These are phyloP conservation scores for Arthrobotrys sphaeroides DNA, from an alignment of 2,329 filamentous ascomycete genomes.

Conservation along the genomic window DNA sequence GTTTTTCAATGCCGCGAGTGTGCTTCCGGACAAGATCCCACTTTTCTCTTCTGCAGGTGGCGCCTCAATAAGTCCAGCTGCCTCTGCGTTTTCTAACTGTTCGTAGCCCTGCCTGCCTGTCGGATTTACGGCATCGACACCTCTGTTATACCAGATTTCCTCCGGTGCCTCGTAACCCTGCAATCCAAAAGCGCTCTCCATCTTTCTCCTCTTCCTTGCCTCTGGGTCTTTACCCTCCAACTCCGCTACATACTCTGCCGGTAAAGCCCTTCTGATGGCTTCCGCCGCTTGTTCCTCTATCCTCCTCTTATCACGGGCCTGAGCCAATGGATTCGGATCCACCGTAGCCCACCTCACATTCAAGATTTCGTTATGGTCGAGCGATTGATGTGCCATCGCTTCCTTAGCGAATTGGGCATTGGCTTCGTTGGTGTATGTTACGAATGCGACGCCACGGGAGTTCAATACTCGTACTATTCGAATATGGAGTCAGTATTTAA, in stretches of 20 bases:
- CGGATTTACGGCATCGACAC: slow-evolving; percentile 73
- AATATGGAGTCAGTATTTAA: slow-evolving; percentile 55
- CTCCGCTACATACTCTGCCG: slow-evolving; percentile 89
- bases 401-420: slow-evolving; percentile 92
- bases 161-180: slow-evolving; percentile 94
- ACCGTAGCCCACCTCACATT: slow-evolving; percentile 98
- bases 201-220: slow-evolving; percentile 84
- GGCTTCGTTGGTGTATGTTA: slow-evolving; percentile 91
- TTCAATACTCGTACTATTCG: slow-evolving; percentile 78
- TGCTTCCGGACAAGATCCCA: slow-evolving; percentile 83
- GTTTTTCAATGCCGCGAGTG: slow-evolving; percentile 78
- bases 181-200: slow-evolving; percentile 87
- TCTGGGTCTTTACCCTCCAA: slow-evolving; percentile 91
- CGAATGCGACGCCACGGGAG: slow-evolving; percentile 87
- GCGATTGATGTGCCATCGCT: slow-evolving; percentile 91
- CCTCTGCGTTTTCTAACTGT: slow-evolving; percentile 61
- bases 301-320: slow-evolving; percentile 85
- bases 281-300: slow-evolving; percentile 97
- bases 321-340: slow-evolving; percentile 93
- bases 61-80: slow-evolving; percentile 61
- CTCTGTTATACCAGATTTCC: slow-evolving; percentile 88
- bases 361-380: slow-evolving; percentile 90
- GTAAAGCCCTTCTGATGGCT: slow-evolving; percentile 85
- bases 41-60: slow-evolving; percentile 61
- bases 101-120: slow-evolving; percentile 69